phyloP scores from a whole-genome alignment of 1,139 yeast species.

The Candida mesenterica region DNA sequence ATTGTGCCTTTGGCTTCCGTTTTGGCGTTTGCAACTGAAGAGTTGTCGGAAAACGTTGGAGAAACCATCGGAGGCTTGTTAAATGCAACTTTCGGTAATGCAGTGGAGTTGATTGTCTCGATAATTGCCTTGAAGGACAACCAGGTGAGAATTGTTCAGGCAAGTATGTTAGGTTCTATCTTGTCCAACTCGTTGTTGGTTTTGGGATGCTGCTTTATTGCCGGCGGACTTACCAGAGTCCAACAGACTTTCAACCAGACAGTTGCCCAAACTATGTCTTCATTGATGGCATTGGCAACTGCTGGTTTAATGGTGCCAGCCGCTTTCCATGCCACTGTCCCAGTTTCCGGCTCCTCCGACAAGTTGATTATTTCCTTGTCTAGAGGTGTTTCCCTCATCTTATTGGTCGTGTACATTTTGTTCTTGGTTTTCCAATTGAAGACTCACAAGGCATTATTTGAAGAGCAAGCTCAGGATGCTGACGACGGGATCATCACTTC shows the following conservation, averaged over 20 bases:
- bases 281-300: conserved; percentile 86
- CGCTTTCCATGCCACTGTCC: conserved; percentile 86
- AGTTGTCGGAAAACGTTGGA: conserved; percentile 82
- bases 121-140: conserved; percentile 82
- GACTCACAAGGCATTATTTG: conserved; percentile 67
- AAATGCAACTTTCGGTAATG: conserved; percentile 96
- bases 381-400: conserved; percentile 80
- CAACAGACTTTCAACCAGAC: conserved; percentile 93
- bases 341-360: conserved; percentile 42
- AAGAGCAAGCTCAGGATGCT: conserved; percentile 37
- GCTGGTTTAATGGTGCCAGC: conserved; percentile 91
- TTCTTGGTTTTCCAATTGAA: conserved; percentile 84
- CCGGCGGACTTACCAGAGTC: conserved; percentile 84
- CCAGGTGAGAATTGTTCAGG: conserved; percentile 92
- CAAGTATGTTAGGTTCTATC: conserved; percentile 94
- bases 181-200: conserved; percentile 84
- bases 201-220: conserved; percentile 91
- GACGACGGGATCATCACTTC: conserved; percentile 35
- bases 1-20: conserved; percentile 91
- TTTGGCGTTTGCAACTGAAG: conserved; percentile 90
- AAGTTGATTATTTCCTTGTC: conserved; percentile 68
- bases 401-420: conserved; percentile 73
- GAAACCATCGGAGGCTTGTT: conserved; percentile 87
- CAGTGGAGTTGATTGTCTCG: conserved; percentile 84
- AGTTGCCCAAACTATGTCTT: conserved; percentile 96